These are phyloP conservation scores for Lavandula angustifolia DNA, from an alignment of 257 asterid species.

Conservation along the genomic window DNA sequence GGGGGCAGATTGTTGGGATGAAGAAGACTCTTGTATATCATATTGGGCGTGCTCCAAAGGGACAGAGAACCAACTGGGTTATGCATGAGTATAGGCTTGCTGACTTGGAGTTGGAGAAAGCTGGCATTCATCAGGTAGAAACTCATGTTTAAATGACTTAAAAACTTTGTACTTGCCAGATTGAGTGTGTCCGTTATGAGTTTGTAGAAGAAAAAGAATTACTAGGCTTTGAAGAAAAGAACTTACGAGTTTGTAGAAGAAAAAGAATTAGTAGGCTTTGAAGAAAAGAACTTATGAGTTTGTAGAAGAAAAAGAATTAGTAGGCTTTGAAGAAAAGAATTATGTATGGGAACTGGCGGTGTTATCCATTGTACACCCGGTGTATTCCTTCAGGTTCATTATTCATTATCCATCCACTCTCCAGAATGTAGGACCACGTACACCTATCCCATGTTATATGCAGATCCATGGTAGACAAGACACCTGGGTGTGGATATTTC, in stretches of 20 bases:
- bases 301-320: too few relatives aligned
- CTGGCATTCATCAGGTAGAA: conserved; percentile 78
- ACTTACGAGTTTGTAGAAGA: too few relatives aligned
- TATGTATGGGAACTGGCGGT: not conserved
- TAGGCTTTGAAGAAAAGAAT: conserved; percentile 7
- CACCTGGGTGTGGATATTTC: not conserved
- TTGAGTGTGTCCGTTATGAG: not conserved
- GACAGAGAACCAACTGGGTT: conserved; percentile 91
- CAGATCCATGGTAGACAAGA: not conserved
- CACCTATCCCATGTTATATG: not conserved
- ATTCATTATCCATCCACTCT: not conserved
- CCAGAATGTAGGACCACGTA: not conserved
- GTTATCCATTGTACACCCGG: not conserved
- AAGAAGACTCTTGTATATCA: conserved; percentile 95
- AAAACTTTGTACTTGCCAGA: not conserved
- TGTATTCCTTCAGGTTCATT: not conserved
- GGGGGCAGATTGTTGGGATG: conserved; percentile 73
- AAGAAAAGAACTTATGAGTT: not conserved
- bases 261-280: conserved; percentile 4
- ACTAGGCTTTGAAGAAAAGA: conserved; percentile 4
- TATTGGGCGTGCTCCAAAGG: conserved; percentile 90
- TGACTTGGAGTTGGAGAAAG: conserved; percentile 70
- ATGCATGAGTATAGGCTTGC: conserved; percentile 93
- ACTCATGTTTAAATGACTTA: not conserved
- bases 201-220: too few relatives aligned